Evolutionary conservation across 148 eudicot genomes (phyloP).

Genomic region (Fagopyrum esculentum): DNA sequence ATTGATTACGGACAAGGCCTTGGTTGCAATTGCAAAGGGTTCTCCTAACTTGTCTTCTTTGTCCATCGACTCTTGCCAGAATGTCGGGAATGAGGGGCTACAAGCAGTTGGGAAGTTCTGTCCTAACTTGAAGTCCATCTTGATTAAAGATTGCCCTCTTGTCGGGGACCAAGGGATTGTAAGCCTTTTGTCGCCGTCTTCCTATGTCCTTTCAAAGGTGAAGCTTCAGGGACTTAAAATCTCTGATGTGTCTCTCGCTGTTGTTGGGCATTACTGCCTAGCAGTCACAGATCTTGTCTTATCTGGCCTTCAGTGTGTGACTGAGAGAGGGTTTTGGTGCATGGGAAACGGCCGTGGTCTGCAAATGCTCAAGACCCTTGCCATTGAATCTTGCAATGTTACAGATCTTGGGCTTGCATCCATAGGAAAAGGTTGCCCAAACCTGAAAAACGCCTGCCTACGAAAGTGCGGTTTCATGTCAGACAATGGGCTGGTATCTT

Average conservation of each 20-base stretch:
- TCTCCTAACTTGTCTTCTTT: slow-evolving; percentile 54
- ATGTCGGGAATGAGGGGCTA: slow-evolving; percentile 53
- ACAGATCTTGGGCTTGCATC: slow-evolving; percentile 74
- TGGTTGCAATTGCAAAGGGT: slow-evolving; percentile 52
- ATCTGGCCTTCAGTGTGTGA: slow-evolving; percentile 55
- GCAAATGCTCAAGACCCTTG: slow-evolving; percentile 54
- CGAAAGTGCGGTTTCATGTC: slow-evolving; percentile 54
- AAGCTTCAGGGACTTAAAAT: slow-evolving; percentile 65
- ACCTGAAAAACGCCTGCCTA: slow-evolving; percentile 47
- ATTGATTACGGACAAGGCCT: slow-evolving; percentile 52
- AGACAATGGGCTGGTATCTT: slow-evolving; percentile 69
- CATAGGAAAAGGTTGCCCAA: slow-evolving; percentile 67
- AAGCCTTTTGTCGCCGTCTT: slow-evolving; percentile 47
- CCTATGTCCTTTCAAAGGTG: slow-evolving; percentile 38
- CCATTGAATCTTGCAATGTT: slow-evolving; percentile 48
- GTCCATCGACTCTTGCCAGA: slow-evolving; percentile 48
- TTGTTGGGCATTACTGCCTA: slow-evolving; percentile 72
- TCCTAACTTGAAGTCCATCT: slow-evolving; percentile 40
- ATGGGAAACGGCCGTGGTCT: slow-evolving; percentile 81
- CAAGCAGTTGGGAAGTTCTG: slow-evolving; percentile 60
- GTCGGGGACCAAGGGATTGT: slow-evolving; percentile 82
- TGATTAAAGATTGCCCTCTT: slow-evolving; percentile 64
- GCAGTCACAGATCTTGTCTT: slow-evolving; percentile 53
- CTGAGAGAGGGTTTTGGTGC: slow-evolving; percentile 88
- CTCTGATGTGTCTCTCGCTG: slow-evolving; percentile 76